Percentiles rank a stretch among this genome's conserved stretches.
phyloP scores from a whole-genome alignment of 1,139 yeast species.

The Lizanozyma gosingica region DNA sequence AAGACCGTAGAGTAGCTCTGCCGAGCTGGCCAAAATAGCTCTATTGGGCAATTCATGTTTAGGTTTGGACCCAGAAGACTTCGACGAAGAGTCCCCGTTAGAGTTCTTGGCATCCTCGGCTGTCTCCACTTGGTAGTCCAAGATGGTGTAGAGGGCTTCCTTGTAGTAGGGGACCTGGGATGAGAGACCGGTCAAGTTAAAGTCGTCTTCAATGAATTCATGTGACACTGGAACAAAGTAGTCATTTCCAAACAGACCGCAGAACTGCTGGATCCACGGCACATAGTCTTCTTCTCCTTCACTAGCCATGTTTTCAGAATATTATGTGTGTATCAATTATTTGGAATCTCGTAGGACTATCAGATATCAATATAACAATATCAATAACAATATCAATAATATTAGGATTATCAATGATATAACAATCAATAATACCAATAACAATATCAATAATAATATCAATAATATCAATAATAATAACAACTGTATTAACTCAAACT shows the following conservation, averaged over 20 bases:
- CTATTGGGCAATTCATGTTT: conserved; percentile 51
- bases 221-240: conserved; percentile 88
- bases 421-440: too few relatives aligned
- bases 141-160: conserved; percentile 83
- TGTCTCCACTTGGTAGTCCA: conserved; percentile 74
- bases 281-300: conserved; percentile 53
- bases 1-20: conserved; percentile 84
- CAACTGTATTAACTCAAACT: too few relatives aligned
- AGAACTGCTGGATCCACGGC: conserved; percentile 87
- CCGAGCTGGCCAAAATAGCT: conserved; percentile 77
- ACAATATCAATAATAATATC: too few relatives aligned
- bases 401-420: too few relatives aligned
- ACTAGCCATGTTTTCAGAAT: conserved; percentile 33
- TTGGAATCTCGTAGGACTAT: too few relatives aligned
- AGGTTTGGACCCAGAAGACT: conserved; percentile 2
- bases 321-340: too few relatives aligned
- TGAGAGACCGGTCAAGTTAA: conserved; percentile 83
- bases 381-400: too few relatives aligned
- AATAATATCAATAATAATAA: too few relatives aligned
- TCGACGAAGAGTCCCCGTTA: neutral
- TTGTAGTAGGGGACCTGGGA: conserved; percentile 83
- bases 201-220: conserved; percentile 93
- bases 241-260: conserved; percentile 84
- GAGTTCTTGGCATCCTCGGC: conserved; percentile 36
- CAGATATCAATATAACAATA: too few relatives aligned